These are phyloP conservation scores for Nigrograna mackinnonii DNA, from an alignment of 2,329 filamentous ascomycete genomes.

Conservation along the genomic window DNA sequence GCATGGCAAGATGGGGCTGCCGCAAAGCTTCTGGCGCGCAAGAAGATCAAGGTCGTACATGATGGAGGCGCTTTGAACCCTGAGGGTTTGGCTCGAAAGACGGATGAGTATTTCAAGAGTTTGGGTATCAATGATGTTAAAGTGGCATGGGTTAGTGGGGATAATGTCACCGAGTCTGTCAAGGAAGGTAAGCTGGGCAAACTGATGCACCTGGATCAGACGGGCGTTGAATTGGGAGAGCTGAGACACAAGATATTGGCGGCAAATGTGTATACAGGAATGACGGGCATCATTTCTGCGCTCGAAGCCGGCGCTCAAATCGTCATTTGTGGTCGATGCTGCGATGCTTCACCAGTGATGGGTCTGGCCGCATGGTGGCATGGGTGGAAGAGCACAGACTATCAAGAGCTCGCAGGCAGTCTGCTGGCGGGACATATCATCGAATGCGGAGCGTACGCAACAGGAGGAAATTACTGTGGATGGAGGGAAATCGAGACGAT, in stretches of 20 bases:
- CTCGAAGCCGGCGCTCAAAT: slow-evolving; percentile 17
- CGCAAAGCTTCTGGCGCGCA: slow-evolving; percentile 40
- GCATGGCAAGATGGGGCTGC: slow-evolving; percentile 24
- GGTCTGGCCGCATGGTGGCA: slow-evolving; percentile 59
- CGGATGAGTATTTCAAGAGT: slow-evolving; percentile 24
- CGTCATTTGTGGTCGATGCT: slow-evolving; percentile 16
- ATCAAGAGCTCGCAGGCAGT: slow-evolving; percentile 53
- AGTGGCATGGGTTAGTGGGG: slow-evolving; percentile 49
- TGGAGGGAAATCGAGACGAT: slow-evolving; percentile 19
- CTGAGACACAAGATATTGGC: slow-evolving; percentile 19
- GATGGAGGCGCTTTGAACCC: slow-evolving; percentile 61
- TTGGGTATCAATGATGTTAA: slow-evolving; percentile 14
- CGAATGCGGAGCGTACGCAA: slow-evolving; percentile 57
- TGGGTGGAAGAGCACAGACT: slow-evolving; percentile 50
- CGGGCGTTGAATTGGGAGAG: slow-evolving; percentile 6
- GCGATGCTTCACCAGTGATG: slow-evolving; percentile 43
- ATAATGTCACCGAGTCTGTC: slow-evolving; percentile 32
- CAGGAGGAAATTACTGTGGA: slow-evolving; percentile 56
- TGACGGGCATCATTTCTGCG: slow-evolving; percentile 17
- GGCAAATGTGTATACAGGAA: slow-evolving; percentile 57
- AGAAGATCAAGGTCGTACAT: slow-evolving; percentile 57
- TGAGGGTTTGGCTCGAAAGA: slow-evolving; percentile 49
- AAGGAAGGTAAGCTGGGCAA: slow-evolving; percentile 12
- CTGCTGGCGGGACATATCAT: slow-evolving; percentile 58
- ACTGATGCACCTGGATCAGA: slow-evolving; percentile 17